Evolutionary conservation across 1,139 yeast genomes (phyloP), one percentile per base, ranked within the genome.

Genomic region (Candida freyschussii): DNA sequence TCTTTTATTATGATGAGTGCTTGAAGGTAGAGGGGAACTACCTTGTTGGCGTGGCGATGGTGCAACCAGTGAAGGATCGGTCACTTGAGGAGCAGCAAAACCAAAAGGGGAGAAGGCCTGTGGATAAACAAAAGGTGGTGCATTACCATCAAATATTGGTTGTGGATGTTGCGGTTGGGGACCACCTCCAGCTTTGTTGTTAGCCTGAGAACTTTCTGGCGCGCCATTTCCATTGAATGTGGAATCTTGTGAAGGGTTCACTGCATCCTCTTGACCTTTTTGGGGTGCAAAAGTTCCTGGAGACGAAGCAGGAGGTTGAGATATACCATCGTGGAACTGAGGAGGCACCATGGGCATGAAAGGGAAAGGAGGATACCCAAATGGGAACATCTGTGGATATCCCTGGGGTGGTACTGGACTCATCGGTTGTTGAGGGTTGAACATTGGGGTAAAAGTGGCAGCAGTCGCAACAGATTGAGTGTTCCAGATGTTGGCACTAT

Each of bases 391-490:
- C 33, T 44, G 55, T 17, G 47, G 51, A 23, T 41, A 45, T 7
- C 40, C 35, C 21, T 31, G 40, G 2, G 40, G 41, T 11, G 31
- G 34, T 4, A 24, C 25, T 13, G 37, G 34, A 24, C 32, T 28
- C 30, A 30, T 27, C 24, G 32, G 30, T 13, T 21, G 42, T 13
- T 34, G 37, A 10, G 41, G 43, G 16, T 29, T 33, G 30, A 38
- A 45, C 52, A 44, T 44, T 30, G 83, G 79, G 13, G 75, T 73
- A 48, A 77, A 77, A 9, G 78, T 60, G 2, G 81, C 79, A 1
- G 83, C 81, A 18, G 78, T 60, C 2, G 81, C 82, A 3, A 83
- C 81, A 13, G 78, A 60, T 4, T 81, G 82, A 0, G 82, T 82
- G 50, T 76, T 75, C 84, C 84, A 78, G 44, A 75, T 72, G 46